Conservation (phyloP, 345 rosid genomes). For the Kernera saxatilis region DNA sequence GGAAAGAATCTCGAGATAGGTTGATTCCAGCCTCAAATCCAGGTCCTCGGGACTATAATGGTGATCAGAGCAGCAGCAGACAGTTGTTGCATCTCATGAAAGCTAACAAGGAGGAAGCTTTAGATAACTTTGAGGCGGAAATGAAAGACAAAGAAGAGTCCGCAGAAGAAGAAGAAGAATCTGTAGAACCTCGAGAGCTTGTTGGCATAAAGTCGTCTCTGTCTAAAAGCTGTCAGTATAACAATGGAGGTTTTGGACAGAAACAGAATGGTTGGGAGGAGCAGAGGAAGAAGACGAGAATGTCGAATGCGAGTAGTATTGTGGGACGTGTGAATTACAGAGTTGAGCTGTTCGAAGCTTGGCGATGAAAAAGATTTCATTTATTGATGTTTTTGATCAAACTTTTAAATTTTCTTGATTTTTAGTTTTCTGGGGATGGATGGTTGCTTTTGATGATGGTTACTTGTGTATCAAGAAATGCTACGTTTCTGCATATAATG, state of each 20-base stretch:
- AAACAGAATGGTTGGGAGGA: constrained; percentile 18
- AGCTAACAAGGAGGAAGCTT: constrained; percentile 27
- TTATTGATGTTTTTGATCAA: constrained; percentile 15
- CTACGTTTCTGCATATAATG: constrained; percentile 21
- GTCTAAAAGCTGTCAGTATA: constrained; percentile 14
- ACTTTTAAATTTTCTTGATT: background rate
- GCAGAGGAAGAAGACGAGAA: constrained; percentile 31
- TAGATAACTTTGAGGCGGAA: constrained; percentile 9
- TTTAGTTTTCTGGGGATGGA: constrained; percentile 9
- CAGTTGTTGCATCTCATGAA: constrained; percentile 30
- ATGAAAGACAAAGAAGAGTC: constrained; percentile 34
- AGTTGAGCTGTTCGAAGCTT: constrained; percentile 67
- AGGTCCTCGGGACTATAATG: constrained; percentile 64
- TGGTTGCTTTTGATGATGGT: constrained; percentile 12
- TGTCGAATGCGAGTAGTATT: constrained; percentile 37
- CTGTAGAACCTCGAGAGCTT: constrained; percentile 33
- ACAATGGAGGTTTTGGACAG: constrained; percentile 35
- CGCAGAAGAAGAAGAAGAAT: constrained; percentile 31
- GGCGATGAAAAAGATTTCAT: constrained; percentile 36
- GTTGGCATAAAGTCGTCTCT: constrained; percentile 6
- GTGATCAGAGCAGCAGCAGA: constrained; percentile 47
- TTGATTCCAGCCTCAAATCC: constrained; percentile 31
- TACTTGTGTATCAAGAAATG: constrained; percentile 23
- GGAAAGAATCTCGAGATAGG: constrained; percentile 53
- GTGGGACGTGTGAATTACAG: constrained; percentile 52